Conservation (phyloP, 345 rosid species). For the Clarkia xantiana region DNA sequence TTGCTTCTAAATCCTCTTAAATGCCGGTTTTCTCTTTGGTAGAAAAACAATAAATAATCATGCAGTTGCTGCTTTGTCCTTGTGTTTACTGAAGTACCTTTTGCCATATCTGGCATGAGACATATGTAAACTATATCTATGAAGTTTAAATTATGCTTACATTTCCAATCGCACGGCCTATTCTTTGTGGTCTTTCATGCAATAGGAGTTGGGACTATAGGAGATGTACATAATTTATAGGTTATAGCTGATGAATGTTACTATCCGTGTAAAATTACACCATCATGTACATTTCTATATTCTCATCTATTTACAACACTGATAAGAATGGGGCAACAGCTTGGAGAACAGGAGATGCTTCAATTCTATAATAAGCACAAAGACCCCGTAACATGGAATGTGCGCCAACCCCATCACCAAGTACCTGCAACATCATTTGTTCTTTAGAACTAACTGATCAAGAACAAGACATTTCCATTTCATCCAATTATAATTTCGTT, state of each 20-base stretch:
- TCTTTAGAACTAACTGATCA: no score
- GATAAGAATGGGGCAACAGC: conserved; percentile 66
- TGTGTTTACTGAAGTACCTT: neutral
- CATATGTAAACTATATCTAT: neutral
- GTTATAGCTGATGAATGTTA: no score
- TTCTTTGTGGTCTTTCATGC: no score
- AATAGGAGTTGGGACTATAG: no score
- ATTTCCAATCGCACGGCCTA: no score
- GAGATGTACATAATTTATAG: no score
- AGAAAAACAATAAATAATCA: neutral
- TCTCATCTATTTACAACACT: no score
- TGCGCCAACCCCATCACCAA: conserved; percentile 69
- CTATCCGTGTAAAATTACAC: neutral
- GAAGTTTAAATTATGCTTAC: neutral
- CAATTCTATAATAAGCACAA: conserved; percentile 48
- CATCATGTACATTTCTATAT: conserved; percentile 46
- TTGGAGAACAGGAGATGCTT: conserved; percentile 41
- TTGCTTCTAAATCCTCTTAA: conserved; percentile 13
- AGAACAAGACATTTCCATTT: neutral
- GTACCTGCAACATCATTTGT: conserved; percentile 68
- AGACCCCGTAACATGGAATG: conserved; percentile 62
- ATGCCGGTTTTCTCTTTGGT: neutral
- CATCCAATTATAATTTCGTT: neutral
- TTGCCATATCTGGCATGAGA: no score
- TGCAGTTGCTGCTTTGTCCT: neutral